phyloP scores from a whole-genome alignment of 169 alveolate genomes.

The Plasmodium adleri region DNA sequence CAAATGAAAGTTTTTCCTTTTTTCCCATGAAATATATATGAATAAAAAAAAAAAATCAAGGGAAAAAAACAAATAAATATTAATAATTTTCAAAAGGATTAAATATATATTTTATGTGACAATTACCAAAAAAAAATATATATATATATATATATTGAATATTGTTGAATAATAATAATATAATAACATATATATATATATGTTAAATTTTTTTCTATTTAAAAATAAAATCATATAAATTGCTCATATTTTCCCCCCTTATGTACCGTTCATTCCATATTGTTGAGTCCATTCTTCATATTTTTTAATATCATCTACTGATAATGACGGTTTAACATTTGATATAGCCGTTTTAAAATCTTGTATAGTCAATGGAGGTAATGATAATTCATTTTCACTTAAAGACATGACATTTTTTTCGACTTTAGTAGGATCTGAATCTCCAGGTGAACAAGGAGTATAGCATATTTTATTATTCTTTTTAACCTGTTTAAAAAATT shows the following conservation, averaged over 20 bases:
- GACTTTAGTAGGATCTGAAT: slow-evolving; percentile 81
- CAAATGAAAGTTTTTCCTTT: too few relatives aligned
- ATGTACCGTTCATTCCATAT: slow-evolving; percentile 82
- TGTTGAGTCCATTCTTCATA: slow-evolving; percentile 85
- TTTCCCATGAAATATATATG: too few relatives aligned
- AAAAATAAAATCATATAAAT: too few relatives aligned
- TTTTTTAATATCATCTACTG: slow-evolving; percentile 78
- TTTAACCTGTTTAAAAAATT: slow-evolving; percentile 80
- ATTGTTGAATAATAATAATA: too few relatives aligned
- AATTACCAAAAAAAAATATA: too few relatives aligned
- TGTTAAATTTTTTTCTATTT: too few relatives aligned
- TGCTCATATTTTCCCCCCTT: background rate
- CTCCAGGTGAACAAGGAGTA: slow-evolving; percentile 89
- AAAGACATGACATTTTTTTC: slow-evolving; percentile 86
- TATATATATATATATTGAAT: too few relatives aligned
- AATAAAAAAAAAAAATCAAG: too few relatives aligned
- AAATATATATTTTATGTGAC: too few relatives aligned
- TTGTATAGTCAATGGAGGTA: slow-evolving; percentile 83
- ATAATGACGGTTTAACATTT: slow-evolving; percentile 41
- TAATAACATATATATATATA: too few relatives aligned
- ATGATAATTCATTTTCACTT: slow-evolving; percentile 83
- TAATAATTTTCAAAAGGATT: too few relatives aligned
- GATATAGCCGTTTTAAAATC: slow-evolving; percentile 77
- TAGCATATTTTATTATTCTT: slow-evolving; percentile 65
- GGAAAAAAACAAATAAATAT: too few relatives aligned